Percentiles rank a stretch among this genome's conserved stretches.
Evolutionary conservation across 2,329 filamentous ascomycete genomes (phyloP).

Genomic region (Diaporthe amygdali): DNA sequence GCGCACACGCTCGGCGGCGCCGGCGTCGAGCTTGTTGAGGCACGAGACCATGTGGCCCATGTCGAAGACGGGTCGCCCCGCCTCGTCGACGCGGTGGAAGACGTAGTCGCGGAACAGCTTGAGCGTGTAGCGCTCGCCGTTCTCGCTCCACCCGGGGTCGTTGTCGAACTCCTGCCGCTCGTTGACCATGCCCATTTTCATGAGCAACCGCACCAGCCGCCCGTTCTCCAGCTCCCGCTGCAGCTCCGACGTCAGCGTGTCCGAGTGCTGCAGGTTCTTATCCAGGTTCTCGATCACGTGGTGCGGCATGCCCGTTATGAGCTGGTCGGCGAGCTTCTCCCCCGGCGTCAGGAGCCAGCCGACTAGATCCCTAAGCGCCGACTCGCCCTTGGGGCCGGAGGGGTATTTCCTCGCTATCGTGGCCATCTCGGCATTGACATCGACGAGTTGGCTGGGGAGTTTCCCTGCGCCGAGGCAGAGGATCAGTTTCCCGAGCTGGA

Average conservation of each 20-base stretch:
- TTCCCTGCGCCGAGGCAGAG: constrained; percentile 80
- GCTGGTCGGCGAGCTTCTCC: constrained; percentile 77
- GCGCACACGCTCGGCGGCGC: constrained; percentile 83
- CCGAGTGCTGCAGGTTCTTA: constrained; percentile 77
- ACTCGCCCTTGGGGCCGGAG: constrained; percentile 23
- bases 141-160: constrained; percentile 85
- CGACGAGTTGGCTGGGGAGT: constrained; percentile 53
- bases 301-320: constrained; percentile 78
- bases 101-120: constrained; percentile 97
- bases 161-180: constrained; percentile 86
- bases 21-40: constrained; percentile 92
- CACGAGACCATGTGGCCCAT: constrained; percentile 86
- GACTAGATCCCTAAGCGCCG: constrained; percentile 77
- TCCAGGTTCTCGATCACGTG: constrained; percentile 80
- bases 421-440: constrained; percentile 60
- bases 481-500: constrained; percentile 83
- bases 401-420: constrained; percentile 22
- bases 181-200: constrained; percentile 86
- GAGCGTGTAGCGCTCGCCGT: constrained; percentile 87
- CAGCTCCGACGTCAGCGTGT: constrained; percentile 75
- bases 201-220: constrained; percentile 77
- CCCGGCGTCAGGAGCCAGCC: constrained; percentile 77
- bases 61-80: constrained; percentile 83
- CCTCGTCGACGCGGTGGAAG: constrained; percentile 91
- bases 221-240: constrained; percentile 88